Percentiles rank a stretch among this genome's conserved stretches.
phyloP scores from a whole-genome alignment of 176 grass and related monocot genomes.

The Carex kokanica region DNA sequence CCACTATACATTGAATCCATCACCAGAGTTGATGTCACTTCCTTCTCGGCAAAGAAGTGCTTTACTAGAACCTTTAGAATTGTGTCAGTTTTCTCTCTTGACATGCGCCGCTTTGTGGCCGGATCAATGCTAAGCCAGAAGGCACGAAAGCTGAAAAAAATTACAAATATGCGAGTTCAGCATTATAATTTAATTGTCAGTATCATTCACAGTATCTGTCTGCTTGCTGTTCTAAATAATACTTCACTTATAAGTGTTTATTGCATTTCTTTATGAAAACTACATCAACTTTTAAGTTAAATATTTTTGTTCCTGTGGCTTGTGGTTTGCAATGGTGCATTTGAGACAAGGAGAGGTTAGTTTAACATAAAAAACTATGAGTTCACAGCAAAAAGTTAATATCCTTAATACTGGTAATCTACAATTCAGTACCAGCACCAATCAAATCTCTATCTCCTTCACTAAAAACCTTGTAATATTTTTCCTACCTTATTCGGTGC shows the following conservation, averaged over 20 bases:
- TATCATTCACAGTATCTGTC: neutral
- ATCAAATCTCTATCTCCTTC: neutral
- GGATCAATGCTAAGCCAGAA: conserved; percentile 76
- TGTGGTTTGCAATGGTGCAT: neutral
- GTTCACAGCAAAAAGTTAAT: neutral
- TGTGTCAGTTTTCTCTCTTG: conserved; percentile 59
- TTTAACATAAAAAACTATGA: neutral
- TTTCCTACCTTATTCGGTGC: neutral
- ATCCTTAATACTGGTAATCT: neutral
- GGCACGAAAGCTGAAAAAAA: conserved; percentile 63
- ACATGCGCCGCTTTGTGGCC: conserved; percentile 46
- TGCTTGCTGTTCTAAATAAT: neutral
- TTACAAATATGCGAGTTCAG: neutral
- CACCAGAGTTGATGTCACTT: conserved; percentile 80
- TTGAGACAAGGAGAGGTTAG: neutral
- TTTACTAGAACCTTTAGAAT: conserved; percentile 78
- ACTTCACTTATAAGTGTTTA: neutral
- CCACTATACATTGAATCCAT: conserved; percentile 83
- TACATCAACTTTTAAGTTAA: neutral
- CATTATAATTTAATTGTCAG: conserved; percentile 5
- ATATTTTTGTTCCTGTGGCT: neutral
- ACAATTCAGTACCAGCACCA: neutral
- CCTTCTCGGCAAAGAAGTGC: conserved; percentile 83
- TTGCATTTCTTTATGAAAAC: neutral
- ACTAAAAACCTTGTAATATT: neutral